These are phyloP conservation scores for Pseudocercospora musae DNA, from an alignment of 2,329 filamentous ascomycete species.

Conservation along the genomic window DNA sequence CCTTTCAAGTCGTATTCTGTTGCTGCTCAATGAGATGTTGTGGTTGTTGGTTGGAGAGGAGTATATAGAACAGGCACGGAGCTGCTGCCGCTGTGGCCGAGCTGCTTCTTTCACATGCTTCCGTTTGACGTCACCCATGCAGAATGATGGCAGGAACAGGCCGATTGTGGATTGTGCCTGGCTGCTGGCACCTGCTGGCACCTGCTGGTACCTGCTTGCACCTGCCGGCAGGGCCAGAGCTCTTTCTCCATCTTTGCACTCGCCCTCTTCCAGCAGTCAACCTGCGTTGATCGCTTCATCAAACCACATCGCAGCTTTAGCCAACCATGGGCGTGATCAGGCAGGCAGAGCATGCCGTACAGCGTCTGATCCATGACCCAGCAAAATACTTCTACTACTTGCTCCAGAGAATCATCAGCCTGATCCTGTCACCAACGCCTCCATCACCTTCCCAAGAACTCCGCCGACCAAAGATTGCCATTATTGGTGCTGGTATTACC, in stretches of 20 bases:
- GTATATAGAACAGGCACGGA: background rate
- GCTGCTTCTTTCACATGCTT: background rate
- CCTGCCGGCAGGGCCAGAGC: background rate
- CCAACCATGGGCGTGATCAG: conserved; percentile 14
- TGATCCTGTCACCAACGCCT: conserved; percentile 66
- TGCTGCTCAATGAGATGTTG: background rate
- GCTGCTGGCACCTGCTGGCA: no score
- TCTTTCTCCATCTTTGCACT: background rate
- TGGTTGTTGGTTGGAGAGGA: background rate
- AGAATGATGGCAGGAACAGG: background rate
- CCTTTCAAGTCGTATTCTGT: background rate
- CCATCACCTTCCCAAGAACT: conserved; percentile 59
- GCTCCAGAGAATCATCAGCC: conserved; percentile 61
- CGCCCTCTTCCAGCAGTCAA: background rate
- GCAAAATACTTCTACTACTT: conserved; percentile 63
- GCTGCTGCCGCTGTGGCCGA: background rate
- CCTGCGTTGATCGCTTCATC: no score
- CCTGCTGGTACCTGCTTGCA: no score
- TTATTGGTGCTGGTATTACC: conserved; percentile 51
- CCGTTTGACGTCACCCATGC: background rate
- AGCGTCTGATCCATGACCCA: conserved; percentile 38
- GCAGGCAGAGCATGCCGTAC: conserved; percentile 12
- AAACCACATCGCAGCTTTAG: no score
- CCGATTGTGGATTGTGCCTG: background rate
- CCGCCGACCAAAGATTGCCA: conserved; percentile 55